A percentile compares a stretch with the other conserved stretches of the same genome.
phyloP scores from a whole-genome alignment of 306 rosid genomes.

The Prunus mongolica region DNA sequence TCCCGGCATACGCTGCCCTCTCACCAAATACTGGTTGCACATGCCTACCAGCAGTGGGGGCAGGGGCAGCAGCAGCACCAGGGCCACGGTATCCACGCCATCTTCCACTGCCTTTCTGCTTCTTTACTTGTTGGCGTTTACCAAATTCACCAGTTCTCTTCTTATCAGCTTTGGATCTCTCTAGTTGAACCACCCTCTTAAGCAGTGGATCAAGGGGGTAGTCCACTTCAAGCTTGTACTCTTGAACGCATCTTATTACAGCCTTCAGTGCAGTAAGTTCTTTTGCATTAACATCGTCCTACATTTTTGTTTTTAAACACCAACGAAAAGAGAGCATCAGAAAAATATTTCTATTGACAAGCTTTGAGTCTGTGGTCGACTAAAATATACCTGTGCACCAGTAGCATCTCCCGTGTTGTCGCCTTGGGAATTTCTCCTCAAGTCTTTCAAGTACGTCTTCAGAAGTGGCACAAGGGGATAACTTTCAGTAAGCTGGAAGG shows the following conservation, averaged over 20 bases:
- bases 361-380: slow-evolving; percentile 4
- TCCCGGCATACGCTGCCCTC: slow-evolving; percentile 46
- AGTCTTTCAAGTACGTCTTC: slow-evolving; percentile 63
- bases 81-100: slow-evolving; percentile 35
- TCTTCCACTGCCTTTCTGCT: slow-evolving; percentile 49
- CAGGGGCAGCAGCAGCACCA: slow-evolving; percentile 28
- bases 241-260: slow-evolving; percentile 54
- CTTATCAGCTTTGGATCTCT: slow-evolving; percentile 52
- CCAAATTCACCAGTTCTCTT: slow-evolving; percentile 50
- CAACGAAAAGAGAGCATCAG: background rate
- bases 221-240: slow-evolving; percentile 62
- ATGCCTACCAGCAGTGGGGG: slow-evolving; percentile 37
- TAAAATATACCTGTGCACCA: slow-evolving; percentile 45
- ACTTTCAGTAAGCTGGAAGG: slow-evolving; percentile 57
- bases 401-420: slow-evolving; percentile 37
- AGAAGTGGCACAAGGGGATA: slow-evolving; percentile 72
- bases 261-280: slow-evolving; percentile 61
- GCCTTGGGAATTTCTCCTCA: slow-evolving; percentile 73
- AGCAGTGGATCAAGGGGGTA: slow-evolving; percentile 79
- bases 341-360: slow-evolving; percentile 5
- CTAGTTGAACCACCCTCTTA: slow-evolving; percentile 68
- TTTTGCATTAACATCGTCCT: slow-evolving; percentile 50
- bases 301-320: slow-evolving; percentile 2
- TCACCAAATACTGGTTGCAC: slow-evolving; percentile 32
- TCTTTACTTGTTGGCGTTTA: slow-evolving; percentile 52